Evolutionary conservation across 2,329 filamentous ascomycete genomes (phyloP).

Genomic region (Phialocephala sp.): DNA sequence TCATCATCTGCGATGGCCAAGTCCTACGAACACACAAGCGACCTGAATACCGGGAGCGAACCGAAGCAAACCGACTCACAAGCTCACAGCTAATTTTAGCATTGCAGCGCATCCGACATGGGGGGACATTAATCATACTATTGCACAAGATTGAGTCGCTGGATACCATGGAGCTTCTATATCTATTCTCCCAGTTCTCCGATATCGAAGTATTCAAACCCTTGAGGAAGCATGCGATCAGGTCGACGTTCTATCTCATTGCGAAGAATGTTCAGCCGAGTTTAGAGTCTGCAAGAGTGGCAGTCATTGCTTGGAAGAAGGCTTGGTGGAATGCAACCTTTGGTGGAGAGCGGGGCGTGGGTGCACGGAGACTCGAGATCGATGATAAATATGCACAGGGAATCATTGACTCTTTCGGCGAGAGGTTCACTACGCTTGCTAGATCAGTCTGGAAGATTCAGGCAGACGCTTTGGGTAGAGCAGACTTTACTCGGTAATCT

Average conservation of each 20-base stretch:
- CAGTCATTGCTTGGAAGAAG: slow-evolving; percentile 18
- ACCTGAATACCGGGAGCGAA: slow-evolving; percentile 23
- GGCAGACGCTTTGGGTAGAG: slow-evolving; percentile 20
- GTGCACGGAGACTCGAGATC: background rate
- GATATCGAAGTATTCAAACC: slow-evolving; percentile 29
- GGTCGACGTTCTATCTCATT: slow-evolving; percentile 32
- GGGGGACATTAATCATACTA: slow-evolving; percentile 31
- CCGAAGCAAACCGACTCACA: slow-evolving; percentile 27
- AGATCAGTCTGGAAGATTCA: slow-evolving; percentile 26
- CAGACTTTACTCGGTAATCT: no score
- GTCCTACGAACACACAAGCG: slow-evolving; percentile 29
- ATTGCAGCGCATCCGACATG: slow-evolving; percentile 27
- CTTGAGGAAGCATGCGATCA: slow-evolving; percentile 24
- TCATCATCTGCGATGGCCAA: slow-evolving; percentile 33
- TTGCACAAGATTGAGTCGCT: slow-evolving; percentile 29
- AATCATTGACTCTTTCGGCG: slow-evolving; percentile 26
- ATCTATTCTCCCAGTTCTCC: slow-evolving; percentile 24
- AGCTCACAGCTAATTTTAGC: slow-evolving; percentile 31
- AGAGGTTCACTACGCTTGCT: slow-evolving; percentile 18
- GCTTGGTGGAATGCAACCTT: slow-evolving; percentile 30
- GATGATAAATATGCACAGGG: slow-evolving; percentile 17
- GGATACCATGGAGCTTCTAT: slow-evolving; percentile 26
- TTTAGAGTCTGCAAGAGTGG: slow-evolving; percentile 13
- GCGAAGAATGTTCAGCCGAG: slow-evolving; percentile 30
- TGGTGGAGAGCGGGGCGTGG: slow-evolving; percentile 23